Conservation (phyloP, 441 rosid genomes). For the Croton laevigatus region DNA sequence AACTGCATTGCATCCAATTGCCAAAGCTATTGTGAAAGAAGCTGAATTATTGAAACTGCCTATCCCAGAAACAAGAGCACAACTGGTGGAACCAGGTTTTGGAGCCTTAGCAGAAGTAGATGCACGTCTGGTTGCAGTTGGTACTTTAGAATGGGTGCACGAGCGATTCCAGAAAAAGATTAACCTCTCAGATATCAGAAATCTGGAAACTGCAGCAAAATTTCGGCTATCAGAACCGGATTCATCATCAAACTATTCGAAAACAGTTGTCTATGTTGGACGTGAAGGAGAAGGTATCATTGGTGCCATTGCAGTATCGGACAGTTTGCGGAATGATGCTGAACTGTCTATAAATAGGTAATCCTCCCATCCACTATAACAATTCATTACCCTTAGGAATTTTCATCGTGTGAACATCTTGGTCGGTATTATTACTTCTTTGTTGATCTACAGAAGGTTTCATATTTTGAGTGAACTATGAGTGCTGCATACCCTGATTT, state of each 20-base stretch:
- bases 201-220: constrained; percentile 46
- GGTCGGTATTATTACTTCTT: background rate
- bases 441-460: background rate
- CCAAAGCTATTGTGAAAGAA: constrained; percentile 68
- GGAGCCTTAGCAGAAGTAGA: constrained; percentile 93
- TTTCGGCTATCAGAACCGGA: constrained; percentile 35
- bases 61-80: constrained; percentile 79
- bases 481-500: constrained; percentile 1
- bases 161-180: constrained; percentile 56
- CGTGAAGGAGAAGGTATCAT: constrained; percentile 84
- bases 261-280: constrained; percentile 80
- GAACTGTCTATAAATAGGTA: constrained; percentile 72
- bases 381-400: background rate
- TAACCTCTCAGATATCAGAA: constrained; percentile 38
- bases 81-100: constrained; percentile 85
- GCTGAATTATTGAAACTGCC: constrained; percentile 58
- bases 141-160: constrained; percentile 79
- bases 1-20: constrained; percentile 88
- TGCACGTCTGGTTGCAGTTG: constrained; percentile 83
- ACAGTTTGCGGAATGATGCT: constrained; percentile 76
- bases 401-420: background rate
- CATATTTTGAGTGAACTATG: background rate
- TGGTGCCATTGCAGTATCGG: constrained; percentile 85
- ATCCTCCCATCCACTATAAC: constrained; percentile 11
- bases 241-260: constrained; percentile 58